Evolutionary conservation across 495 filamentous ascomycete species (phyloP).

Genomic region (Aspergillus heteromorphus): DNA sequence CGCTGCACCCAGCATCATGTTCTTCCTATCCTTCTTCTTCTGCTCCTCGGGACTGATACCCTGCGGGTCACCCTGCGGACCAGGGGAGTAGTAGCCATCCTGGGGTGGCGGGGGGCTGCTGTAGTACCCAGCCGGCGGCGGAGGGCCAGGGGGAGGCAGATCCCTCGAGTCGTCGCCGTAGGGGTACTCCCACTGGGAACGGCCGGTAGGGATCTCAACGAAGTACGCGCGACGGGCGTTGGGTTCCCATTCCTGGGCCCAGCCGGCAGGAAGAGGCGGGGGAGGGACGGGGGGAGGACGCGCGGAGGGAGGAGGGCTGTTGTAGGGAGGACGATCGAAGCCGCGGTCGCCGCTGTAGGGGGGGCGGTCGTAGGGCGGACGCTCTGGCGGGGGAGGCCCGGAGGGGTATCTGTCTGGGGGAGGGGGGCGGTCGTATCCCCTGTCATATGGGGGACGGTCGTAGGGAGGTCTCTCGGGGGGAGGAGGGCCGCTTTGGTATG

Average conservation of each 20-base stretch:
- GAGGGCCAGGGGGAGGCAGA: slow-evolving; percentile 13
- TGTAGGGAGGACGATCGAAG: slow-evolving; percentile 10
- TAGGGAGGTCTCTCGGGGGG: slow-evolving; percentile 18
- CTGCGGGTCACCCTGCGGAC: slow-evolving; percentile 3
- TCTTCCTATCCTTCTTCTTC: slow-evolving; percentile 41
- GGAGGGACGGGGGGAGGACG: slow-evolving; percentile 33
- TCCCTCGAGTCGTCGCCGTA: slow-evolving; percentile 17
- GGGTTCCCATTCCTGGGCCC: slow-evolving; percentile 56
- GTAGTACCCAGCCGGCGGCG: slow-evolving; percentile 11
- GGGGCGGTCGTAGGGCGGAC: slow-evolving; percentile 15
- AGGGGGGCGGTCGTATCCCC: slow-evolving; percentile 16
- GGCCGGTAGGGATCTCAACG: slow-evolving; percentile 52
- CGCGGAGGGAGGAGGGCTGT: slow-evolving; percentile 13
- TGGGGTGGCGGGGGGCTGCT: slow-evolving; percentile 5
- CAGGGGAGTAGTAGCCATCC: slow-evolving; percentile 24
- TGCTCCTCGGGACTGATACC: slow-evolving; percentile 23
- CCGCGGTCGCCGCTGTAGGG: slow-evolving; percentile 9
- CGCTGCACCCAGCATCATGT: slow-evolving; percentile 45
- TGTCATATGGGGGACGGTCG: slow-evolving; percentile 5
- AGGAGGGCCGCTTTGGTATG: slow-evolving; percentile 14
- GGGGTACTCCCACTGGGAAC: slow-evolving; percentile 56
- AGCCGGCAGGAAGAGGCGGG: slow-evolving; percentile 53
- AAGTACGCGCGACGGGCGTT: slow-evolving; percentile 55
- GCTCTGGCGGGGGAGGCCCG: slow-evolving; percentile 7
- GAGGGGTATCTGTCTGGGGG: slow-evolving; percentile 14